Evolutionary conservation across 2,329 filamentous ascomycete genomes (phyloP).

Genomic region (Plectosphaerella sp.): DNA sequence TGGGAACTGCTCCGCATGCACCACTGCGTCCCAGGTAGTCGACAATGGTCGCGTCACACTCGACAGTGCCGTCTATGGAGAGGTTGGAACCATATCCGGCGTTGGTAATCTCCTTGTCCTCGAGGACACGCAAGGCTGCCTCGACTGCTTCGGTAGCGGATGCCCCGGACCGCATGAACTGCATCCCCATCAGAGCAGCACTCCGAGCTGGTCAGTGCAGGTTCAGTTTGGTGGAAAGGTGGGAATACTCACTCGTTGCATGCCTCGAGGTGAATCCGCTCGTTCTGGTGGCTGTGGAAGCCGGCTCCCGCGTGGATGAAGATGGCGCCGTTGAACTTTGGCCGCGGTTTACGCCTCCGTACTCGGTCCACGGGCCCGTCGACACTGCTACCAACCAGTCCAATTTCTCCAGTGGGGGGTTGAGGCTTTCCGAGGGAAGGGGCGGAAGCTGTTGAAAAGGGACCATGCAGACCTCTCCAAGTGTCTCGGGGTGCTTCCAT

Average conservation of each 20-base stretch:
- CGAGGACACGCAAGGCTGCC: slow-evolving; percentile 78
- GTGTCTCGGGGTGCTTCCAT: no score
- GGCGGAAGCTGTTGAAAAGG: no score
- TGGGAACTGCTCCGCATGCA: slow-evolving; percentile 83
- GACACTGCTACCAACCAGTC: slow-evolving; percentile 13
- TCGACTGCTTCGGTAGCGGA: slow-evolving; percentile 86
- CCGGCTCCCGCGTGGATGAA: slow-evolving; percentile 96
- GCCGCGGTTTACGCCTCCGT: slow-evolving; percentile 26
- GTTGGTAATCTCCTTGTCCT: slow-evolving; percentile 95
- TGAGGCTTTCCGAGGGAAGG: no score
- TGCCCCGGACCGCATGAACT: slow-evolving; percentile 70
- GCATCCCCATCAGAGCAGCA: slow-evolving; percentile 81
- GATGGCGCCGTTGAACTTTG: slow-evolving; percentile 60
- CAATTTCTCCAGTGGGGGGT: no score
- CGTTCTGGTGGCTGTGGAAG: slow-evolving; percentile 85
- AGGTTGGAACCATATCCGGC: slow-evolving; percentile 95
- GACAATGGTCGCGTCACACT: slow-evolving; percentile 91
- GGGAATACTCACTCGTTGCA: slow-evolving; percentile 73
- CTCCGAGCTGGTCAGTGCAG: slow-evolving; percentile 36
- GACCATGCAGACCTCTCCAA: no score
- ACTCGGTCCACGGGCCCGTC: slow-evolving; percentile 38
- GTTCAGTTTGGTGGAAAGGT: not conserved
- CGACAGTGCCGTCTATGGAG: slow-evolving; percentile 82
- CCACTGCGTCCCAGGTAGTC: slow-evolving; percentile 89
- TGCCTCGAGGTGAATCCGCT: slow-evolving; percentile 75